A percentile compares a stretch with the other conserved stretches of the same genome.
phyloP scores from a whole-genome alignment of 2,329 filamentous ascomycete genomes.

The Escovopsis sp. region DNA sequence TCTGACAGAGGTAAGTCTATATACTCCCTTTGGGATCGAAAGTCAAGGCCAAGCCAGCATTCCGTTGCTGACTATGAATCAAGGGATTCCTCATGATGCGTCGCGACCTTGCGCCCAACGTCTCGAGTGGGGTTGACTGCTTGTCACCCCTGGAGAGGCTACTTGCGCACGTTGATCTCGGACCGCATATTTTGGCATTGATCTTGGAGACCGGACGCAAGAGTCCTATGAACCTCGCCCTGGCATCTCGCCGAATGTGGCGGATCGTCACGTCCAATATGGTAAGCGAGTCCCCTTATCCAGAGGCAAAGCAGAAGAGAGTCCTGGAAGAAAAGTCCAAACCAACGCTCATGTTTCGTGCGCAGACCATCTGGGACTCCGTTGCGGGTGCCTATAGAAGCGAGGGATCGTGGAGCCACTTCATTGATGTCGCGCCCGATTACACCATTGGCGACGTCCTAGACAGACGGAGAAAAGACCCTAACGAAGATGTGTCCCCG shows the following conservation, averaged over 20 bases:
- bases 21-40: too few species aligned
- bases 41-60: too few species aligned
- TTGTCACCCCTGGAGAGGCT: neutral
- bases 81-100: too few species aligned
- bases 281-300: constrained; percentile 7
- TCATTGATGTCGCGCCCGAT: constrained; percentile 14
- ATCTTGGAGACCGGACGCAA: constrained; percentile 13
- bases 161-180: constrained; percentile 6
- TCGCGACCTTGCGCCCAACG: too few species aligned
- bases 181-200: constrained; percentile 6
- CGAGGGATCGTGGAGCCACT: constrained; percentile 10
- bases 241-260: constrained; percentile 12
- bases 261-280: constrained; percentile 10
- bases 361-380: constrained; percentile 13
- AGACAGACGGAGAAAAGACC: constrained; percentile 2
- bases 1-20: too few species aligned
- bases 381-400: constrained; percentile 6
- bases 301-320: constrained; percentile 4
- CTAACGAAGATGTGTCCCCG: neutral
- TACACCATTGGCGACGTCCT: constrained; percentile 11
- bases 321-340: constrained; percentile 7
- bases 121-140: too few species aligned
- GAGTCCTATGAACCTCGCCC: constrained; percentile 10
- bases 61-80: too few species aligned
- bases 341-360: too few species aligned